A percentile compares a stretch with the other conserved stretches of the same genome.
These are phyloP conservation scores for Arthrobotrys iridis DNA, from an alignment of 2,329 filamentous ascomycete species.

Conservation along the genomic window DNA sequence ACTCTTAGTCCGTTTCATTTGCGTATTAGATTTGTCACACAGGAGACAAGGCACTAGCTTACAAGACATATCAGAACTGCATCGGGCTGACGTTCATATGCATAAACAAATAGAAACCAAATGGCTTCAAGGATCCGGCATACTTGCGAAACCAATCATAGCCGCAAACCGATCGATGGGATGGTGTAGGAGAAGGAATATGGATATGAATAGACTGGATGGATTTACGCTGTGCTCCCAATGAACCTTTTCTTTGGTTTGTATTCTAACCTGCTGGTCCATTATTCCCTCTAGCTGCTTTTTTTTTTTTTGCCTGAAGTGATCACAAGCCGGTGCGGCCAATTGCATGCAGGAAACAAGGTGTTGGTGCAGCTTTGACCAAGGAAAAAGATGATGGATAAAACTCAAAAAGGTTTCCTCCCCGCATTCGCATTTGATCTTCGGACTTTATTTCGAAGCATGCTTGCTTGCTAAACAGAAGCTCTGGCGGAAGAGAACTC, in stretches of 20 bases:
- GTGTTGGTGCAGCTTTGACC: too few species aligned
- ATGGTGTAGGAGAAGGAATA: constrained; percentile 1
- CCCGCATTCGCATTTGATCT: too few species aligned
- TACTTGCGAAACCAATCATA: background rate
- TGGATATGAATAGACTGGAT: background rate
- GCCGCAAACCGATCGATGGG: background rate
- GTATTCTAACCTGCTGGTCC: too few species aligned
- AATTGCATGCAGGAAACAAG: background rate
- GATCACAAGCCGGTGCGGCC: constrained; percentile 25
- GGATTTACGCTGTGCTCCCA: constrained; percentile 1
- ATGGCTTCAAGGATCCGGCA: background rate
- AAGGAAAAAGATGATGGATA: background rate
- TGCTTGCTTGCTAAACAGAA: too few species aligned
- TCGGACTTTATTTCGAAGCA: too few species aligned
- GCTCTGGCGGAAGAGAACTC: too few species aligned
- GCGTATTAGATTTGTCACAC: constrained; percentile 11
- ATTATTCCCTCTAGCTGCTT: too few species aligned
- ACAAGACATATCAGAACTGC: too few species aligned
- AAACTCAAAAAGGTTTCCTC: too few species aligned
- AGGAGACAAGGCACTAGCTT: background rate
- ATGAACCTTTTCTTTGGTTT: too few species aligned
- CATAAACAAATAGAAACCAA: too few species aligned
- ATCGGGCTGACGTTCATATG: background rate
- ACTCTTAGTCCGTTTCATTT: background rate
- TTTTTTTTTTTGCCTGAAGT: too few species aligned